phyloP scores from a whole-genome alignment of 345 rosid species.

The Xanthoceras sorbifolium region DNA sequence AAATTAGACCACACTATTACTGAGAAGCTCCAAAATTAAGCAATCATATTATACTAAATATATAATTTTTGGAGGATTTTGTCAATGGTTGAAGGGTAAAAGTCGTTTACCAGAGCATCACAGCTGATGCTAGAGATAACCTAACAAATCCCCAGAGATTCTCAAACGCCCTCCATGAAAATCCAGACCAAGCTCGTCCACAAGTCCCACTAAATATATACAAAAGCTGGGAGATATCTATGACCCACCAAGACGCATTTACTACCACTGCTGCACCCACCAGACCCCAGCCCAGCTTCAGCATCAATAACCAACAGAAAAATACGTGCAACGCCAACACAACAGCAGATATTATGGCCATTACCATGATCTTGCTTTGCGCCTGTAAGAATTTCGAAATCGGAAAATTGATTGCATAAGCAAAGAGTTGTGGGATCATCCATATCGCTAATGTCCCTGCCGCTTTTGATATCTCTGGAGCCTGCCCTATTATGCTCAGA shows the following conservation, averaged over 20 bases:
- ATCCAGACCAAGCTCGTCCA: slow-evolving; percentile 79
- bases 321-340: slow-evolving; percentile 58
- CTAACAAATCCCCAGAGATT: slow-evolving; percentile 68
- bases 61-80: too few species aligned
- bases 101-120: slow-evolving; percentile 89
- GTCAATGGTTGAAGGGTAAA: too few species aligned
- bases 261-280: slow-evolving; percentile 72
- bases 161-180: slow-evolving; percentile 76
- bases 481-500: slow-evolving; percentile 67
- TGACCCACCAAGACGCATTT: slow-evolving; percentile 74
- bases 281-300: slow-evolving; percentile 66
- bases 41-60: too few species aligned
- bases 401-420: slow-evolving; percentile 75
- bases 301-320: slow-evolving; percentile 70
- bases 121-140: slow-evolving; percentile 83
- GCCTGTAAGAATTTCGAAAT: slow-evolving; percentile 81
- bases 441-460: slow-evolving; percentile 72
- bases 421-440: slow-evolving; percentile 90
- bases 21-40: too few species aligned
- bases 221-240: slow-evolving; percentile 47
- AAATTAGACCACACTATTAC: too few species aligned
- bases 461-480: slow-evolving; percentile 55
- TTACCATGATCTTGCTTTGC: slow-evolving; percentile 87
- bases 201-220: slow-evolving; percentile 74
- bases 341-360: slow-evolving; percentile 64